These are phyloP conservation scores for Magnusiomyces suaveolens DNA, from an alignment of 1,139 yeast genomes.

Conservation along the genomic window DNA sequence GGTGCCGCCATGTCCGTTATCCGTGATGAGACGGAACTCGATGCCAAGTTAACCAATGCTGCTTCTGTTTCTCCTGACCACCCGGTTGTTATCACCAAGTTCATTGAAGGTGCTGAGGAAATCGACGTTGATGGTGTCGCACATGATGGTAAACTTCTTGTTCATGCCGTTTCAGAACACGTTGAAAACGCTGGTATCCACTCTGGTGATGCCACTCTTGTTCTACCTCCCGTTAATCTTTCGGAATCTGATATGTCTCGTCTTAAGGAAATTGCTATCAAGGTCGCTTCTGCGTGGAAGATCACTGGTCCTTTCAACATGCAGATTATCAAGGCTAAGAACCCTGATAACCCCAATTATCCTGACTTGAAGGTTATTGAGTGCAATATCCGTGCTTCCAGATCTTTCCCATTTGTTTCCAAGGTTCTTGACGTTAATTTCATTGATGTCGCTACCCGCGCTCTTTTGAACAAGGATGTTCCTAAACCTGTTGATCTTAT, in stretches of 20 bases:
- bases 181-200: conserved; percentile 99
- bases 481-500: conserved; percentile 85
- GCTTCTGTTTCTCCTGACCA: conserved; percentile 96
- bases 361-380: conserved; percentile 90
- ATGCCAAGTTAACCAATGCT: conserved; percentile 81
- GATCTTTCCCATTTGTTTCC: conserved; percentile 97
- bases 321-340: conserved; percentile 81
- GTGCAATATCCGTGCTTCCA: conserved; percentile 96
- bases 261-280: conserved; percentile 87
- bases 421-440: conserved; percentile 90
- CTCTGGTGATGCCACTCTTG: conserved; percentile 97
- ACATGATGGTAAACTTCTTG: conserved; percentile 81
- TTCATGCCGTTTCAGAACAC: conserved; percentile 98
- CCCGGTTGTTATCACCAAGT: conserved; percentile 95
- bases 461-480: conserved; percentile 63
- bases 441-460: conserved; percentile 87
- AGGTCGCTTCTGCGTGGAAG: conserved; percentile 85
- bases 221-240: conserved; percentile 86
- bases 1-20: conserved; percentile 99
- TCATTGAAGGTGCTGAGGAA: conserved; percentile 94
- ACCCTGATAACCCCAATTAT: conserved; percentile 57
- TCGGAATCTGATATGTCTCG: conserved; percentile 80
- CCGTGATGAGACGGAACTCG: conserved; percentile 81
- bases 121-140: conserved; percentile 99
- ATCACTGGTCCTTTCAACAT: conserved; percentile 98